Conservation (phyloP, 2,329 filamentous ascomycete species). For the Aspergillus tubingensis region DNA sequence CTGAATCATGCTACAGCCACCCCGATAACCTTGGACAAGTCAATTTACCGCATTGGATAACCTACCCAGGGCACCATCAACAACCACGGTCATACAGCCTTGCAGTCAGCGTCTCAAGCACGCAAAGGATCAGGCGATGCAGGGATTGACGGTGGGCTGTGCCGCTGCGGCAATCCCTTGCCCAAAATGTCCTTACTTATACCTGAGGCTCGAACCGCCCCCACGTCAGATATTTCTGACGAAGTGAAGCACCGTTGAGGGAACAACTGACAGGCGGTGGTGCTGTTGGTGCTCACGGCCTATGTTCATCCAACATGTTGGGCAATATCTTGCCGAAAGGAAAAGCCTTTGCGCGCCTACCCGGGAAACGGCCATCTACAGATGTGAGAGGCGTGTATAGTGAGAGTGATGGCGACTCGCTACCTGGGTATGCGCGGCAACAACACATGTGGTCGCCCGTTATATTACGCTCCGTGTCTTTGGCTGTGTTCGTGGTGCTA, state of each 20-base stretch:
- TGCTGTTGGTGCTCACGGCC: not conserved
- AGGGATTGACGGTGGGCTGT: not conserved
- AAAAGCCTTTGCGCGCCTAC: not conserved
- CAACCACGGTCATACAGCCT: too few relatives aligned
- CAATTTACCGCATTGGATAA: too few relatives aligned
- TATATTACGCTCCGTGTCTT: not conserved
- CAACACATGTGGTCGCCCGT: not conserved
- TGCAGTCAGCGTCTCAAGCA: too few relatives aligned
- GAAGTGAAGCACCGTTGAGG: not conserved
- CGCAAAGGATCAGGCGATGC: not conserved
- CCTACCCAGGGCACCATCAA: too few relatives aligned
- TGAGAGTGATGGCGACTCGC: not conserved
- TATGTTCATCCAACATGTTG: not conserved
- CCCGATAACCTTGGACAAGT: too few relatives aligned
- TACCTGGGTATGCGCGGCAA: not conserved
- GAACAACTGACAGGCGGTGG: not conserved
- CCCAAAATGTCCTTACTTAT: not conserved
- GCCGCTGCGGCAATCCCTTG: not conserved
- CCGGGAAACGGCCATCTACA: not conserved
- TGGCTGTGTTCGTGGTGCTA: not conserved
- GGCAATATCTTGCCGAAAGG: not conserved
- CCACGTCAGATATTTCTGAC: not conserved
- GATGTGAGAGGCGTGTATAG: not conserved
- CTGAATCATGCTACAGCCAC: too few relatives aligned
- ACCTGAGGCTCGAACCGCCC: not conserved